Evolutionary conservation across 2,329 filamentous ascomycete genomes (phyloP).

Genomic region (Cladosporium sphaerospermum): DNA sequence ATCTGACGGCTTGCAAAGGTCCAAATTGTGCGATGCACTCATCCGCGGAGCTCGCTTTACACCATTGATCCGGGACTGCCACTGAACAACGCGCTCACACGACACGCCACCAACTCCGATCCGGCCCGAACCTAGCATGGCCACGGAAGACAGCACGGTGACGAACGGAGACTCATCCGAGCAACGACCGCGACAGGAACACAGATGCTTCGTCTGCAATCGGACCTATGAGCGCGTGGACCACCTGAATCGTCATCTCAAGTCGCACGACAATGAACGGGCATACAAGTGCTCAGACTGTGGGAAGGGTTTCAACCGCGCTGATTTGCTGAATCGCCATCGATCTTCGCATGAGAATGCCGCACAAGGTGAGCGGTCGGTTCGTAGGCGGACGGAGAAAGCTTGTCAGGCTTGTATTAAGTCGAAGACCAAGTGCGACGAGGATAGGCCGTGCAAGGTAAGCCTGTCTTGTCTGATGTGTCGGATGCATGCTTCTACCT

Average conservation of each 20-base stretch:
- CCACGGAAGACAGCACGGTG: too few relatives aligned
- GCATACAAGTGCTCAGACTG: conserved; percentile 20
- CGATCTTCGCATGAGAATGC: conserved; percentile 20
- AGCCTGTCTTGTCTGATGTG: background rate
- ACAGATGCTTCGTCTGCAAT: conserved; percentile 21
- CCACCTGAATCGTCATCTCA: conserved; percentile 22
- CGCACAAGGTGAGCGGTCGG: conserved; percentile 15
- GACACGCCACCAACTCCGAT: too few relatives aligned
- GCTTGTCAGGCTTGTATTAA: conserved; percentile 23
- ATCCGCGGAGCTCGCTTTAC: too few relatives aligned
- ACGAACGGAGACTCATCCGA: too few relatives aligned
- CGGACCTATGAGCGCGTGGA: conserved; percentile 23
- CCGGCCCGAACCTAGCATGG: too few relatives aligned
- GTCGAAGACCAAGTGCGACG: conserved; percentile 25
- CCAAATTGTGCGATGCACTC: too few relatives aligned
- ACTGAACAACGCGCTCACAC: too few relatives aligned
- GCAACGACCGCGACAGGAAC: background rate
- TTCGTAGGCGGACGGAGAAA: conserved; percentile 19
- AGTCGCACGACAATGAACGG: conserved; percentile 24
- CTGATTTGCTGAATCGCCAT: conserved; percentile 24
- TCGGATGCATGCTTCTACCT: background rate
- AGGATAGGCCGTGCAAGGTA: conserved; percentile 20
- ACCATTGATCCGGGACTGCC: too few relatives aligned
- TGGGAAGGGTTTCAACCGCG: conserved; percentile 25
- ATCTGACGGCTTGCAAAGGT: too few relatives aligned